A percentile compares a stretch with the other conserved stretches of the same genome.
phyloP scores from a whole-genome alignment of 2,329 filamentous ascomycete genomes.

The Penicillium sp. region DNA sequence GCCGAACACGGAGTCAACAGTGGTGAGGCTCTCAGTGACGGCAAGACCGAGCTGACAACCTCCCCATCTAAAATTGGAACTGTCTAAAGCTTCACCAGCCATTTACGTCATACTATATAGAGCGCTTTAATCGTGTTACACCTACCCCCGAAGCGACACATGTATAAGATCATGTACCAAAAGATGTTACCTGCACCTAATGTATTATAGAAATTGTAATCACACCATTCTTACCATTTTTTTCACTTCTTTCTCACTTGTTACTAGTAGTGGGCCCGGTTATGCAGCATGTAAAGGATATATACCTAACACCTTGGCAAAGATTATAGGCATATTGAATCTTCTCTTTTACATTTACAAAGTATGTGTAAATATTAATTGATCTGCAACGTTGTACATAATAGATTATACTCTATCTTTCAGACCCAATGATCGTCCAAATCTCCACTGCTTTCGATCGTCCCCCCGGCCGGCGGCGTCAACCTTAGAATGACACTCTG shows the following conservation, averaged over 20 bases:
- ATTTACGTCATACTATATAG: neutral
- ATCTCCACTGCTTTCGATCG: constrained; percentile 4
- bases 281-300: neutral
- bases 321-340: too few relatives aligned
- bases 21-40: neutral
- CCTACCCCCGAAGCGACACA: neutral
- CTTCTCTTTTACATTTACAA: too few relatives aligned
- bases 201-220: neutral
- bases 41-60: neutral
- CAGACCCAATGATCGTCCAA: neutral
- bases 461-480: too few relatives aligned
- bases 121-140: neutral
- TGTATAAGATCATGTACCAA: constrained; percentile 1
- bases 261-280: neutral
- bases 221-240: too few relatives aligned
- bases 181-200: neutral
- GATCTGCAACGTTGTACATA: neutral
- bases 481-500: constrained; percentile 3
- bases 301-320: neutral
- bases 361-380: neutral
- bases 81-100: neutral
- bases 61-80: neutral
- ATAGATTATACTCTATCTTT: neutral
- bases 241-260: neutral
- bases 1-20: constrained; percentile 17